These are phyloP conservation scores for Anthracocystis panici-leucophaei DNA, from an alignment of 1,284 basidiomycete species.

Conservation along the genomic window DNA sequence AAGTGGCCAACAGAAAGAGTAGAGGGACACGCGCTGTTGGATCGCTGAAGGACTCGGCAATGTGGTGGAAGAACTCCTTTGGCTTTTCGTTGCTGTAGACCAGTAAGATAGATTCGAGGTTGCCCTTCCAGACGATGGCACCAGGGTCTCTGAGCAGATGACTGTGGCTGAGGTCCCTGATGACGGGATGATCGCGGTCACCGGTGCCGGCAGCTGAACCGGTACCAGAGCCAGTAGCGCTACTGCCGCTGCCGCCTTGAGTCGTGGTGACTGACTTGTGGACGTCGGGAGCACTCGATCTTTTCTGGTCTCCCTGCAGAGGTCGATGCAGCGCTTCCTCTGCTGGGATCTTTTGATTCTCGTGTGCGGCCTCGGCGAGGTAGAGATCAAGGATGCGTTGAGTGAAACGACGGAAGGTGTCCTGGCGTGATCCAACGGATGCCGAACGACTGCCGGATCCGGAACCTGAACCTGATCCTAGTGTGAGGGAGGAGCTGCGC, in stretches of 20 bases:
- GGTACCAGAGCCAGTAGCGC: not conserved
- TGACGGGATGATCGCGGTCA: slow-evolving; percentile 13
- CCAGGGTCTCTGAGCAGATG: slow-evolving; percentile 26
- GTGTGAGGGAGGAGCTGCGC: slow-evolving; percentile 20
- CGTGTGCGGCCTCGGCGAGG: slow-evolving; percentile 54
- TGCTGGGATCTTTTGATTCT: slow-evolving; percentile 25
- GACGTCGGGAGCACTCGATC: slow-evolving; percentile 19
- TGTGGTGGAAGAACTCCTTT: slow-evolving; percentile 65
- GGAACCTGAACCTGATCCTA: slow-evolving; percentile 7
- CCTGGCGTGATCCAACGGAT: slow-evolving; percentile 27
- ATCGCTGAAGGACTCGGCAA: slow-evolving; percentile 55
- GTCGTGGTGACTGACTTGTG: slow-evolving; percentile 9
- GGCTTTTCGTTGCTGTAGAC: slow-evolving; percentile 58
- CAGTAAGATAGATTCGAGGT: slow-evolving; percentile 60
- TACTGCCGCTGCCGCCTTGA: not conserved
- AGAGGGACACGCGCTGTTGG: slow-evolving; percentile 51
- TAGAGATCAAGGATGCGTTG: slow-evolving; percentile 64
- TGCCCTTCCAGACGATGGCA: slow-evolving; percentile 54
- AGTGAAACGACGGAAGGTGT: slow-evolving; percentile 55
- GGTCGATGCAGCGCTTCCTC: slow-evolving; percentile 18
- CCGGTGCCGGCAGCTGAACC: not conserved
- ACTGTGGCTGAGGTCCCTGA: slow-evolving; percentile 21
- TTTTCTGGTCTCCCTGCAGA: slow-evolving; percentile 14
- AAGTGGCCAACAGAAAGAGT: slow-evolving; percentile 63
- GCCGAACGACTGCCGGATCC: slow-evolving; percentile 34